A percentile compares a stretch with the other conserved stretches of the same genome.
Conservation (phyloP, 2,329 filamentous ascomycete genomes). For the Aspergillus sp. region DNA sequence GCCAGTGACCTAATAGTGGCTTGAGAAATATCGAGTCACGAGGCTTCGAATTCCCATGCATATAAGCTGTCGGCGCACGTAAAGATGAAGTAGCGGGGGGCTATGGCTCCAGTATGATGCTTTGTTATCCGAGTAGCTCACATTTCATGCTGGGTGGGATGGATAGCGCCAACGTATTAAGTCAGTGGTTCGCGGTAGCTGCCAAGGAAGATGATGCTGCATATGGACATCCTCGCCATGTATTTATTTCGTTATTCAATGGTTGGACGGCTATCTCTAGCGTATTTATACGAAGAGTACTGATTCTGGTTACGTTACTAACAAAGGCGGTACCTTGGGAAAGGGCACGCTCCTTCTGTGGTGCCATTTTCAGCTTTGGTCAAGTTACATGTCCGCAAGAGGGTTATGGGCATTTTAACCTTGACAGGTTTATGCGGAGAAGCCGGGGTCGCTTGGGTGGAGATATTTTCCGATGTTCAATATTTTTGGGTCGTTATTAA, state of each 20-base stretch:
- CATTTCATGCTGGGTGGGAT: background rate
- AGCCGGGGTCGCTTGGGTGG: background rate
- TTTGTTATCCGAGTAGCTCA: background rate
- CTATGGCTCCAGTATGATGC: background rate
- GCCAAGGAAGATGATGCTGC: background rate
- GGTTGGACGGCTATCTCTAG: background rate
- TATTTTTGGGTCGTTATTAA: background rate
- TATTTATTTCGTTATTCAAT: background rate
- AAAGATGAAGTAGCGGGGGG: background rate
- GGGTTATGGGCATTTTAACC: background rate
- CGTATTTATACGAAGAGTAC: background rate
- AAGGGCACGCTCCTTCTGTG: background rate
- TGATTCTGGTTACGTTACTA: background rate
- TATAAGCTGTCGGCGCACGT: background rate
- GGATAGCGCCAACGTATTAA: background rate
- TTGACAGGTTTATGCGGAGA: background rate
- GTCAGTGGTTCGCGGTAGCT: slow-evolving; percentile 1
- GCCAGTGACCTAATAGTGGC: background rate
- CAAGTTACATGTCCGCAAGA: background rate
- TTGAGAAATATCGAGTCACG: background rate
- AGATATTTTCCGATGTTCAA: background rate
- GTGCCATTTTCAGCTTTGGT: background rate
- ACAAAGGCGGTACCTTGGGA: background rate
- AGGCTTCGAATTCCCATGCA: background rate
- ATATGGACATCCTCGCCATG: background rate